These are phyloP conservation scores for Dipodascus geniculatus DNA, from an alignment of 805 yeast genomes.

Conservation along the genomic window DNA sequence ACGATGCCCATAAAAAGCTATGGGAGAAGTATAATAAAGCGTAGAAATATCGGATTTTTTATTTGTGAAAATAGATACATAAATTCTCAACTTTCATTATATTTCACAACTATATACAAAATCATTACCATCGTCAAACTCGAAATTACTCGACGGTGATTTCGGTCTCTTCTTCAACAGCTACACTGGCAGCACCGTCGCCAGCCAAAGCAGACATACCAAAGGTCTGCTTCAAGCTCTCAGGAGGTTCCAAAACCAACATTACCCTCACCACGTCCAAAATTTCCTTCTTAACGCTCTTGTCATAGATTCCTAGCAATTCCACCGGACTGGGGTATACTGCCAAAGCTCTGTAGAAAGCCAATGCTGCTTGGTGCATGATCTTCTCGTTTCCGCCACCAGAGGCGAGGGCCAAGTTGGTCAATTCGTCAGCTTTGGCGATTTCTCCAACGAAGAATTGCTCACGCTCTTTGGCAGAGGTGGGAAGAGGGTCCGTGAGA, in stretches of 20 bases:
- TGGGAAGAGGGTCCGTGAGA: slow-evolving; percentile 63
- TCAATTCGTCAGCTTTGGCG: slow-evolving; percentile 72
- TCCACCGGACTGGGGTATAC: slow-evolving; percentile 94
- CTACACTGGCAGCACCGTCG: slow-evolving; percentile 3
- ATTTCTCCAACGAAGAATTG: slow-evolving; percentile 72
- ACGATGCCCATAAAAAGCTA: slow-evolving; percentile 71
- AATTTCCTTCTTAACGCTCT: slow-evolving; percentile 69
- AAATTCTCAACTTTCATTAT: no score
- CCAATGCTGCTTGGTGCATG: slow-evolving; percentile 64
- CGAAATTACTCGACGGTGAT: neutral
- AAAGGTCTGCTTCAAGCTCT: slow-evolving; percentile 43
- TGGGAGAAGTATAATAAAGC: neutral
- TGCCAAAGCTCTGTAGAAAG: slow-evolving; percentile 85
- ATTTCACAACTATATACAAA: neutral
- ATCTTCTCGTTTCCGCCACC: slow-evolving; percentile 43
- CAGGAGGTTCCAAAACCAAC: slow-evolving; percentile 85
- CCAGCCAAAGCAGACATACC: slow-evolving; percentile 5
- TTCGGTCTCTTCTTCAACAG: neutral
- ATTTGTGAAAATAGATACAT: no score
- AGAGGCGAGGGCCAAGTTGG: slow-evolving; percentile 24
- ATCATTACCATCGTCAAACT: neutral
- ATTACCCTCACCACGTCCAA: slow-evolving; percentile 76
- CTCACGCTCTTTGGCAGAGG: slow-evolving; percentile 58
- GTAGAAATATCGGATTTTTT: neutral
- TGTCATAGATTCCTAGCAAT: slow-evolving; percentile 79